Percentiles rank a stretch among this genome's conserved stretches.
Conservation (phyloP, 2,329 filamentous ascomycete species). For the Paecilomyces fulvus region DNA sequence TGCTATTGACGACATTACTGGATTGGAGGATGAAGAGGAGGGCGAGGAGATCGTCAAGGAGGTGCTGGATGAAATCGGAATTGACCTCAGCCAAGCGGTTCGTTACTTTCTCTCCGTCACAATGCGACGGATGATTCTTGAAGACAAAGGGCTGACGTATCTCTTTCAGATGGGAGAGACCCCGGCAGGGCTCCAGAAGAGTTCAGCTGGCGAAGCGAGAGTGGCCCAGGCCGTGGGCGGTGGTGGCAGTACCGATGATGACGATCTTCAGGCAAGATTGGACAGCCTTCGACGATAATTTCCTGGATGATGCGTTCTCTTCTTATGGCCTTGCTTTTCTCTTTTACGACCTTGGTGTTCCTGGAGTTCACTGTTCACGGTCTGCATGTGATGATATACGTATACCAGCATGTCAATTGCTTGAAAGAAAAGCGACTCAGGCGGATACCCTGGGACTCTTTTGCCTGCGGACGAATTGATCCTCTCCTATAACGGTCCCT, state of each 20-base stretch:
- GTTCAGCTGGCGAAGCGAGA: slow-evolving; percentile 61
- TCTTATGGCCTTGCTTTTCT: background rate
- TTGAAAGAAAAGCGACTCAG: background rate
- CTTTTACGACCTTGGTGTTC: background rate
- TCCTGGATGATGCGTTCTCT: background rate
- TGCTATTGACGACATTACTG: slow-evolving; percentile 93
- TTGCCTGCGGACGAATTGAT: background rate
- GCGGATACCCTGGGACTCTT: background rate
- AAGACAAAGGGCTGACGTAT: slow-evolving; percentile 12
- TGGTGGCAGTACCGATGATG: slow-evolving; percentile 55
- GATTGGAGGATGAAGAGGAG: slow-evolving; percentile 83
- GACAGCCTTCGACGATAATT: slow-evolving; percentile 65
- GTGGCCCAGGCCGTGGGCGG: slow-evolving; percentile 75
- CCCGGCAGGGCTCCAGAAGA: slow-evolving; percentile 71
- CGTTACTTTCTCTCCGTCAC: slow-evolving; percentile 30
- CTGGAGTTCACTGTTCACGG: background rate
- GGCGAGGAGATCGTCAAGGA: slow-evolving; percentile 96
- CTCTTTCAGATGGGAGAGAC: slow-evolving; percentile 73
- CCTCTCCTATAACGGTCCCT: background rate
- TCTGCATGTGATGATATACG: background rate
- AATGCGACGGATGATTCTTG: background rate
- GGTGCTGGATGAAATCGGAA: slow-evolving; percentile 91
- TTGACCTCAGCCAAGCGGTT: slow-evolving; percentile 85
- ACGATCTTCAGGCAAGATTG: slow-evolving; percentile 87
- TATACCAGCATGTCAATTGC: background rate